Base-by-base conservation (phyloP, 768 basidiomycete species). In the Agaricus subrufescens region DNA sequence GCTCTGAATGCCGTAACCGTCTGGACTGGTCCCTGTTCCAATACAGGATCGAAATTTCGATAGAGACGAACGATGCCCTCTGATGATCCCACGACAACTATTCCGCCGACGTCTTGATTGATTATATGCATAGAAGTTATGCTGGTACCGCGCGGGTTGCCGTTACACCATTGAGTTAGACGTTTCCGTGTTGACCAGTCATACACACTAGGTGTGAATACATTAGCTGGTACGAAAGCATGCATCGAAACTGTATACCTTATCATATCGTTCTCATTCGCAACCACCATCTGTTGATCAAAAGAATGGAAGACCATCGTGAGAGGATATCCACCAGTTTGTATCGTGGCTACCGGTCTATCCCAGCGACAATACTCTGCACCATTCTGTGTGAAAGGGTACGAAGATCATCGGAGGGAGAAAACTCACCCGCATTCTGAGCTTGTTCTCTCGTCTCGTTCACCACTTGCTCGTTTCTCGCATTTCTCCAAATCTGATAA, bases 1-100 rank as follows among this genome's bases (percentile, higher is more conserved):
- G 84, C 96, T 34, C 94, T 82, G 82, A 97, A 98, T 11, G 94
- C 86, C 67, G 92, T 94, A 63, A 96, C 92, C 80, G 98, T 89
- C 65, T 94, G 89, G 12, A 97, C 75, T 3, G 89, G 84, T 1
- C 84, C 85, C 66, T 86, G 80, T 62, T 87, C 78, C 46, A 86
- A 65, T 8, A 73, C 77, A 0, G 86, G 81, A 66, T 97, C 94
- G 64, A 97, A 98, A 65, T 97, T 92, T 42, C 94, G 84, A 69
- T 89, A 98, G 23, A 98, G 75, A 31, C 95, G 90, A 61, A 98
- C 83, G 62, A 91, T 82, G 11, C 95, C 95, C 62, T 98, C 96
- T 48, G 92, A 94, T 59, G 96, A 89, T 4, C 86, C 94, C 27
- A 89, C 87, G 52, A 98, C 69, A 52, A 98, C 84, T 45, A 98